A percentile compares a stretch with the other conserved stretches of the same genome.
Conservation (phyloP, 2,329 filamentous ascomycete genomes). For the Diaporthe aspalathi region DNA sequence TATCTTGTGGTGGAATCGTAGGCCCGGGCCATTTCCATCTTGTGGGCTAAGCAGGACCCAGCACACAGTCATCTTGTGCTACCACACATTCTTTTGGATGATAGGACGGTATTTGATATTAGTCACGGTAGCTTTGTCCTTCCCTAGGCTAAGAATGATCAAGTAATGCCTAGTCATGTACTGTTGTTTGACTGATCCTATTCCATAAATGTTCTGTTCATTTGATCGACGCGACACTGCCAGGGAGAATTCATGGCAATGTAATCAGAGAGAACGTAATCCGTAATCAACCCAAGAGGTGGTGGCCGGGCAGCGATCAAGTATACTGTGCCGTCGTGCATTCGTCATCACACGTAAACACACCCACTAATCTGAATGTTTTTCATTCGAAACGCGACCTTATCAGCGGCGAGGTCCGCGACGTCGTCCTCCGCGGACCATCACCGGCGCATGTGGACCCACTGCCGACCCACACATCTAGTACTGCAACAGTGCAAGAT, state of each 20-base stretch:
- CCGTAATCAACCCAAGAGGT: neutral
- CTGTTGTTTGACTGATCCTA: neutral
- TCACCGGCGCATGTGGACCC: conserved; percentile 4
- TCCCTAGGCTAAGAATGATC: neutral
- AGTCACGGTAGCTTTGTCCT: neutral
- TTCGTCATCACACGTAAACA: neutral
- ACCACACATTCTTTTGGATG: neutral
- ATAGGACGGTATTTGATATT: no score
- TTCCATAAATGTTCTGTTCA: no score
- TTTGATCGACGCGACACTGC: no score
- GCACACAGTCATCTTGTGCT: neutral
- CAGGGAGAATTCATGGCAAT: no score
- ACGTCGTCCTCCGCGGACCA: conserved; percentile 5
- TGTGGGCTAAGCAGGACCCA: no score
- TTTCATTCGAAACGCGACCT: neutral
- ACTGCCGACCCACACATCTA: conserved; percentile 10
- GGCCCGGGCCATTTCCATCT: neutral
- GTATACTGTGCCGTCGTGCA: neutral
- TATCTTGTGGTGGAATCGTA: no score
- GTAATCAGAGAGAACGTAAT: no score
- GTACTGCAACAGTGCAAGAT: conserved; percentile 1
- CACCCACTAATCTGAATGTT: neutral
- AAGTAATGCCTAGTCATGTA: neutral
- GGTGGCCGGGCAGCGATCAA: no score
- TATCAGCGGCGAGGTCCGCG: conserved; percentile 10